These are phyloP conservation scores for Xylariaceae sp. DNA, from an alignment of 2,329 filamentous ascomycete genomes.

Conservation along the genomic window DNA sequence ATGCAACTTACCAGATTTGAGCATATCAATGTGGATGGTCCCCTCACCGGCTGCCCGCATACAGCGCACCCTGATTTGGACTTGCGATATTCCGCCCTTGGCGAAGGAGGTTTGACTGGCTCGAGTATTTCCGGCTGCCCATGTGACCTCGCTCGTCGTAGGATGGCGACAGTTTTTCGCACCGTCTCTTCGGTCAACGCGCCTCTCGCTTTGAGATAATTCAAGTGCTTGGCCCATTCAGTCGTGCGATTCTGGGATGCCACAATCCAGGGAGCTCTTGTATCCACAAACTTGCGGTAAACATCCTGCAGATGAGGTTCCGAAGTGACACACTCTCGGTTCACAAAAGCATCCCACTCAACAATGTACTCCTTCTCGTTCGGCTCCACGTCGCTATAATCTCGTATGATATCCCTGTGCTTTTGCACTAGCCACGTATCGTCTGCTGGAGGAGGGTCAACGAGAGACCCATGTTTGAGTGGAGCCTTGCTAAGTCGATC, in stretches of 20 bases:
- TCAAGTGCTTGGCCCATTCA: conserved; percentile 53
- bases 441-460: conserved; percentile 40
- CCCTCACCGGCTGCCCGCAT: conserved; percentile 45
- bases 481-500: conserved; percentile 52
- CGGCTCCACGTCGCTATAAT: conserved; percentile 51
- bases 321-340: conserved; percentile 46
- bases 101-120: conserved; percentile 16
- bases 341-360: conserved; percentile 54
- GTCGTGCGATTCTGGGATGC: conserved; percentile 41
- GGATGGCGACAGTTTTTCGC: conserved; percentile 35
- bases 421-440: conserved; percentile 55
- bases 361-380: conserved; percentile 55
- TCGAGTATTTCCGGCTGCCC: conserved; percentile 20
- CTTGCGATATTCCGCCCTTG: conserved; percentile 33
- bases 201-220: conserved; percentile 45
- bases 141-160: conserved; percentile 38
- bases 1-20: conserved; percentile 41
- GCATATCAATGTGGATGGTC: conserved; percentile 45
- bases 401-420: conserved; percentile 52
- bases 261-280: conserved; percentile 50
- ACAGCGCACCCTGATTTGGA: conserved; percentile 41
- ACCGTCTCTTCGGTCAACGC: conserved; percentile 42
- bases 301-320: conserved; percentile 47
- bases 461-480: conserved; percentile 43
- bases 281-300: conserved; percentile 47